Conservation (phyloP, 176 grass and related monocot genomes). For the Ampelocalamus luodianensis region DNA sequence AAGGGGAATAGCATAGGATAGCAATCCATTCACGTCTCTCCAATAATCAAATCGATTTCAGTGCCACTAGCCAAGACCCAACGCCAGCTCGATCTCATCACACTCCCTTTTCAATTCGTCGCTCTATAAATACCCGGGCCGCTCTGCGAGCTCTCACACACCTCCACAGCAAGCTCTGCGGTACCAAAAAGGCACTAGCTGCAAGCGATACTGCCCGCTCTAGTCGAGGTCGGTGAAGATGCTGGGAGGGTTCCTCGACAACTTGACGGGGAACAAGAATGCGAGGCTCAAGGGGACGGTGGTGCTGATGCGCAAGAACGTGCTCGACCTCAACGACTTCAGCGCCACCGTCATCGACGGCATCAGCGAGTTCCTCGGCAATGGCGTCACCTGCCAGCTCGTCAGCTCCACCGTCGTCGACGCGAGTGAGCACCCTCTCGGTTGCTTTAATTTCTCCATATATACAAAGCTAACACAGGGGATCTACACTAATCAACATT, state of each 20-base stretch:
- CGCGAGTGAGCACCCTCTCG: constrained; percentile 27
- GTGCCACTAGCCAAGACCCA: too few species aligned
- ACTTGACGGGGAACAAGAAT: not conserved
- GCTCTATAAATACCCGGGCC: not conserved
- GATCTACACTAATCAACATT: too few species aligned
- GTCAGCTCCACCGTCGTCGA: constrained; percentile 55
- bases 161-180: too few species aligned
- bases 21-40: too few species aligned
- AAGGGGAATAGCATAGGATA: too few species aligned
- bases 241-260: not conserved
- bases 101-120: not conserved
- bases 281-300: constrained; percentile 46
- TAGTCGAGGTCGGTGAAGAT: not conserved
- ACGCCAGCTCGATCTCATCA: too few species aligned
- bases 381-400: constrained; percentile 50
- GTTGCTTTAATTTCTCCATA: too few species aligned
- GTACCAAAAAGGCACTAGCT: not conserved
- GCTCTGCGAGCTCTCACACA: not conserved
- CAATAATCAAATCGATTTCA: too few species aligned
- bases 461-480: too few species aligned
- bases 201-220: not conserved
- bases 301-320: constrained; percentile 61
- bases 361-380: constrained; percentile 50
- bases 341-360: constrained; percentile 50
- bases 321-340: constrained; percentile 59